phyloP scores from a whole-genome alignment of 345 rosid species.

The Kernera saxatilis region DNA sequence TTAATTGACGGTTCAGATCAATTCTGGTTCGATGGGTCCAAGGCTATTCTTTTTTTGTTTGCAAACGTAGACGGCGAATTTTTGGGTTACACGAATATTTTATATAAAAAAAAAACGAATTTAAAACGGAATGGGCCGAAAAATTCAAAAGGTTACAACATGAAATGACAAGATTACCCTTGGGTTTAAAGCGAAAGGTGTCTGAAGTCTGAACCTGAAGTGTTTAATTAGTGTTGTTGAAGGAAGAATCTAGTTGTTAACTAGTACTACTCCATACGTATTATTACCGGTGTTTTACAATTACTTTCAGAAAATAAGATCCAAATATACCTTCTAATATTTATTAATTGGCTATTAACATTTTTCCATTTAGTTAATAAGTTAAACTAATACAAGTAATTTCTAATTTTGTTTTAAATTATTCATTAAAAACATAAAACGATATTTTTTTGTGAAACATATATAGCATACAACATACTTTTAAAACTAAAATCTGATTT shows the following conservation, averaged over 20 bases:
- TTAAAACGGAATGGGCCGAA: conserved; percentile 20
- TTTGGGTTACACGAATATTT: conserved; percentile 23
- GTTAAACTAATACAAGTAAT: neutral
- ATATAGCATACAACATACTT: too few relatives aligned
- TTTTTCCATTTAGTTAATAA: neutral
- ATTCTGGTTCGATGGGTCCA: conserved; percentile 28
- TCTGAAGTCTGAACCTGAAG: conserved; percentile 8
- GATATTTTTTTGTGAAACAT: too few relatives aligned
- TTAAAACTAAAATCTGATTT: too few relatives aligned
- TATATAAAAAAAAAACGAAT: neutral
- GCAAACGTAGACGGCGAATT: conserved; percentile 16
- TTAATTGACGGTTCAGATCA: conserved; percentile 32
- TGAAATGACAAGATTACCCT: conserved; percentile 20
- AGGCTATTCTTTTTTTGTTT: neutral
- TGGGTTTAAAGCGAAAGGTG: neutral
- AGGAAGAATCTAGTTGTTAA: neutral
- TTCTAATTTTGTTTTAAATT: too few relatives aligned
- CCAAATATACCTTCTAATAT: neutral
- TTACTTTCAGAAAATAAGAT: neutral
- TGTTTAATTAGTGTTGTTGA: neutral
- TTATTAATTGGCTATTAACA: neutral
- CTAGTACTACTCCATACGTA: neutral
- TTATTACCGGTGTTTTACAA: neutral
- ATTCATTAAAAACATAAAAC: too few relatives aligned
- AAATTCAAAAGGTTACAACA: neutral